Percentiles rank a stretch among this genome's conserved stretches.
Conservation (phyloP, 2,329 filamentous ascomycete genomes). For the Ceratocystis variospora region DNA sequence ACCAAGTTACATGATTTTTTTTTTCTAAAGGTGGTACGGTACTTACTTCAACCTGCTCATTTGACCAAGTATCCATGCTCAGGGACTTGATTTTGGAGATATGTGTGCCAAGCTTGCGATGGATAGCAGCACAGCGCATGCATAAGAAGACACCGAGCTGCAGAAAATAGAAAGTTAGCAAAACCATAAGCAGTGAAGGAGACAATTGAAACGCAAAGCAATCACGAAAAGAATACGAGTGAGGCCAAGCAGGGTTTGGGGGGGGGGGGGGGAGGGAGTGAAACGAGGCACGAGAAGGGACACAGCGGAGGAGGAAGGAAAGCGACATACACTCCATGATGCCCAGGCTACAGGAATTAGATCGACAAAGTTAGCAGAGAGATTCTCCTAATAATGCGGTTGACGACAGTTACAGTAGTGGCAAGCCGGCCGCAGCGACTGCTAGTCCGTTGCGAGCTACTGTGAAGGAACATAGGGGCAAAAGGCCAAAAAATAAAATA, state of each 20-base stretch:
- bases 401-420: background rate
- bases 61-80: constrained; percentile 96
- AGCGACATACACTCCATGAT: constrained; percentile 73
- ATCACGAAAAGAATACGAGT: background rate
- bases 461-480: background rate
- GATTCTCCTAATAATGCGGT: too few species aligned
- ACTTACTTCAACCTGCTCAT: constrained; percentile 87
- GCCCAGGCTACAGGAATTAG: constrained; percentile 57
- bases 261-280: background rate
- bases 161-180: background rate
- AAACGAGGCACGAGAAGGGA: background rate
- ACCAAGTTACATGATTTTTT: background rate
- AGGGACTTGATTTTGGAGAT: constrained; percentile 97
- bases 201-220: background rate
- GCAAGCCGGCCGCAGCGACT: background rate
- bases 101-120: constrained; percentile 93
- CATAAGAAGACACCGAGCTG: constrained; percentile 91
- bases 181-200: background rate
- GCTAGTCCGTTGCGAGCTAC: background rate
- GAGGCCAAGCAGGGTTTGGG: background rate
- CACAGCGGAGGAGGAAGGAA: constrained; percentile 3
- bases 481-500: background rate
- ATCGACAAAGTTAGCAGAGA: constrained; percentile 20
- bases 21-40: background rate
- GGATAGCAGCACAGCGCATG: constrained; percentile 90